Conservation (phyloP, 2,329 filamentous ascomycete species). For the Trichoderma afroharzianum region DNA sequence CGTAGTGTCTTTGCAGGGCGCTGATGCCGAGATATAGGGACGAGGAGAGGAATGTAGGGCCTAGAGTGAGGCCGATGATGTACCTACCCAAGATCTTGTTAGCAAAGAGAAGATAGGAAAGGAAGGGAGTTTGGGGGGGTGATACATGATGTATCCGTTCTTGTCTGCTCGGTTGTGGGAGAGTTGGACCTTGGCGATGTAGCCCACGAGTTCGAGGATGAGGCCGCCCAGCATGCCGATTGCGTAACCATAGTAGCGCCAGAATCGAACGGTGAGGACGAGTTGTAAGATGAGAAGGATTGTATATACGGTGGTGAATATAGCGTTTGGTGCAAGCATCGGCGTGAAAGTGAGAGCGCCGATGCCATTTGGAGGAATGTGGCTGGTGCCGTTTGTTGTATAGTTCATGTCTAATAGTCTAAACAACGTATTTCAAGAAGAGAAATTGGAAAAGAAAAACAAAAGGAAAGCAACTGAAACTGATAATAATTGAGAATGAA, state of each 20-base stretch:
- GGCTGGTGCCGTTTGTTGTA: background rate
- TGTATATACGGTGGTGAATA: background rate
- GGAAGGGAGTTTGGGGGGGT: background rate
- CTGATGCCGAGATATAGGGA: background rate
- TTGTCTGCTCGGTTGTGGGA: slow-evolving; percentile 2
- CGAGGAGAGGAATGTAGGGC: slow-evolving; percentile 3
- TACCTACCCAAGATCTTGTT: background rate
- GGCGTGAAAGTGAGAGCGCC: background rate
- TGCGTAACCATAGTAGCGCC: slow-evolving; percentile 1
- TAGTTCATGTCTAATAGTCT: background rate
- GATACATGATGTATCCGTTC: slow-evolving; percentile 8
- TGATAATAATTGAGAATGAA: background rate
- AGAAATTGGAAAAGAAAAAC: background rate
- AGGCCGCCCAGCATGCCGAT: slow-evolving; percentile 1
- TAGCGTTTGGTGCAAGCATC: background rate
- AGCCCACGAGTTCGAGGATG: background rate
- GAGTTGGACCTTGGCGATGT: slow-evolving; percentile 3
- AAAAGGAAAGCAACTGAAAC: no score
- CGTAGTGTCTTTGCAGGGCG: background rate
- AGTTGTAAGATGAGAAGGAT: background rate
- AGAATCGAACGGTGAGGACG: background rate
- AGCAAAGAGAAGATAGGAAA: background rate
- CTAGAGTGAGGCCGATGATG: slow-evolving; percentile 10
- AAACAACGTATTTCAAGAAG: background rate
- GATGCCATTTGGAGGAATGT: background rate